A percentile compares a stretch with the other conserved stretches of the same genome.
phyloP scores from a whole-genome alignment of 2,329 filamentous ascomycete species.

The Diaporthe vaccinii region DNA sequence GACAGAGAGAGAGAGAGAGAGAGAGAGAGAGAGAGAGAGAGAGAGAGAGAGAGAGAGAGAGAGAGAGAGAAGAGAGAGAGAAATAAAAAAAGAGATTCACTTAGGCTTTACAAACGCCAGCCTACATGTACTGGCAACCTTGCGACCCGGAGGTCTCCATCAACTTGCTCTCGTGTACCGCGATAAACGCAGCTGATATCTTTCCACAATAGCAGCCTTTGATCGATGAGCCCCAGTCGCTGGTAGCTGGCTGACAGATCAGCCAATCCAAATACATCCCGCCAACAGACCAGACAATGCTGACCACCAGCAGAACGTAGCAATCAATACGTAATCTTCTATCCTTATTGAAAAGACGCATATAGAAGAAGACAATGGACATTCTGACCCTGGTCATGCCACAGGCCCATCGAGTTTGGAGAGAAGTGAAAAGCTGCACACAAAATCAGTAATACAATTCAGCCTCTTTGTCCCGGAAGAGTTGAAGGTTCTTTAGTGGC shows the following conservation, averaged over 20 bases:
- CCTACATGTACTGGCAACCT: not conserved
- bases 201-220: not conserved
- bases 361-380: not conserved
- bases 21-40: too few relatives aligned
- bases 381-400: not conserved
- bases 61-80: too few relatives aligned
- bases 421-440: not conserved
- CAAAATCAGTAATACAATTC: not conserved
- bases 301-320: not conserved
- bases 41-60: too few relatives aligned
- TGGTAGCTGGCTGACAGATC: not conserved
- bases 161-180: not conserved
- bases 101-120: not conserved
- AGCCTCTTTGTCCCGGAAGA: not conserved
- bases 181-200: not conserved
- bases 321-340: not conserved
- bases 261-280: not conserved
- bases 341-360: not conserved
- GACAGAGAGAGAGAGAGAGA: too few relatives aligned
- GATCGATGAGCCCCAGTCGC: conserved; percentile 5
- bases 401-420: not conserved
- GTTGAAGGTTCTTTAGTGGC: not conserved
- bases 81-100: not conserved
- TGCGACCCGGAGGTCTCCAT: not conserved
- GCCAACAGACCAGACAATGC: not conserved